phyloP scores from a whole-genome alignment of 139 green algal species.

The Closterium sp. region DNA sequence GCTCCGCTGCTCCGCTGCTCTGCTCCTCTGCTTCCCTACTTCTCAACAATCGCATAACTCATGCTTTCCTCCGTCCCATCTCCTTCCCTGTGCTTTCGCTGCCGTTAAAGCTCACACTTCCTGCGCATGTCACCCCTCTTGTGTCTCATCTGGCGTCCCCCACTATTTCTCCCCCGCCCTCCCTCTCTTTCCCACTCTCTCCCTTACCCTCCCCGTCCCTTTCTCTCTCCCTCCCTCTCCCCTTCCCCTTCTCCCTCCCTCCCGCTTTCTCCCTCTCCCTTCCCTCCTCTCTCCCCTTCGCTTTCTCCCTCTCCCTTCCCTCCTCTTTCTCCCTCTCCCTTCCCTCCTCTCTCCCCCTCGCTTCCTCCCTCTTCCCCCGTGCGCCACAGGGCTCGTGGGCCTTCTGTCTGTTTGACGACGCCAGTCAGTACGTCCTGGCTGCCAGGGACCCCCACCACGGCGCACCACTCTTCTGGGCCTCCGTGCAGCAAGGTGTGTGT shows the following conservation, averaged over 20 bases:
- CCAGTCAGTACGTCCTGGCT: slow-evolving; percentile 1
- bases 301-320: not conserved
- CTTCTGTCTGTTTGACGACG: slow-evolving; percentile 3
- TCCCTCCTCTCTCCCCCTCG: not conserved
- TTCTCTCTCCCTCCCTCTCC: too few species aligned
- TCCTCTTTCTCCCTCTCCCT: not conserved
- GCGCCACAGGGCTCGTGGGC: not conserved
- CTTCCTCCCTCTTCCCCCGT: too few species aligned
- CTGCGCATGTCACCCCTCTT: too few species aligned
- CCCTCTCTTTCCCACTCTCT: too few species aligned
- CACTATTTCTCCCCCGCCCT: too few species aligned
- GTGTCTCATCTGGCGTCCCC: too few species aligned
- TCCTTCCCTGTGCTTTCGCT: too few species aligned
- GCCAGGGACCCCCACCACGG: not conserved
- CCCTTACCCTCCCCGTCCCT: too few species aligned
- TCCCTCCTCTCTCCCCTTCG: not conserved
- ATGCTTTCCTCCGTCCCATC: too few species aligned
- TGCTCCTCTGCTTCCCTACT: not conserved
- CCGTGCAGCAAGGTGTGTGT: not conserved
- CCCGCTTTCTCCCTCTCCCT: too few species aligned
- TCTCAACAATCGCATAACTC: not conserved
- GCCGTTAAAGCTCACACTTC: too few species aligned
- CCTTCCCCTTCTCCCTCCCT: too few species aligned
- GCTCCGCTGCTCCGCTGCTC: not conserved
- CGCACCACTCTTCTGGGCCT: slow-evolving; percentile 1